Evolutionary conservation across 208 protist species (phyloP).

Genomic region (Trypanosoma theileri): DNA sequence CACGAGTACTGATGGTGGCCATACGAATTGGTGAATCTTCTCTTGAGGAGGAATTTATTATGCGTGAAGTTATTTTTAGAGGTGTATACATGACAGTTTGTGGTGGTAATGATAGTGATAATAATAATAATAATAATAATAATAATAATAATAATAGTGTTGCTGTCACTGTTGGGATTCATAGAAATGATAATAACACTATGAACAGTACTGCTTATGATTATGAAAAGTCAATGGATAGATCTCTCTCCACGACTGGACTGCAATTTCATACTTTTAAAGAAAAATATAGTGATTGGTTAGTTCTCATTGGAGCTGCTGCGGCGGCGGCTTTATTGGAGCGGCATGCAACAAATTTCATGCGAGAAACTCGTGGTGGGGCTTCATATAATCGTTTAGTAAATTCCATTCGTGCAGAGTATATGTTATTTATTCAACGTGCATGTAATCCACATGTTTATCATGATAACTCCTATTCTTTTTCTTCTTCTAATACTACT

Average conservation of each 20-base stretch:
- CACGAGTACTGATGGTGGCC: conserved; percentile 50
- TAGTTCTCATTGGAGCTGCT: conserved; percentile 30
- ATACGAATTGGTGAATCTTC: conserved; percentile 19
- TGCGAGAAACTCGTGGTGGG: background rate
- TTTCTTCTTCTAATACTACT: background rate
- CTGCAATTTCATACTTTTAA: conserved; percentile 22
- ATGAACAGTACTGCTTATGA: no score
- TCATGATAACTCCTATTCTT: background rate
- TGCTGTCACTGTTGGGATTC: no score
- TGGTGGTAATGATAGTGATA: background rate
- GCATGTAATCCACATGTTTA: conserved; percentile 3
- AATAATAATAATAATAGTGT: no score
- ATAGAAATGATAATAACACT: no score
- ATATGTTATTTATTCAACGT: conserved; percentile 12
- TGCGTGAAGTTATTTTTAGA: conserved; percentile 24
- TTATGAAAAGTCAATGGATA: background rate
- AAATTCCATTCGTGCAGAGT: conserved; percentile 4
- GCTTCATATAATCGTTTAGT: conserved; percentile 19
- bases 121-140: background rate
- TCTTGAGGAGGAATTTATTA: conserved; percentile 26
- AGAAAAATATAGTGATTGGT: conserved; percentile 35
- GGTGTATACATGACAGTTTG: conserved; percentile 21
- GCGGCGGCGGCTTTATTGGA: conserved; percentile 24
- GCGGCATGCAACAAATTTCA: conserved; percentile 19
- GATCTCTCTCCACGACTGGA: background rate